Evolutionary conservation across 2,329 filamentous ascomycete species (phyloP).

Genomic region (Colletotrichum cuscutae): DNA sequence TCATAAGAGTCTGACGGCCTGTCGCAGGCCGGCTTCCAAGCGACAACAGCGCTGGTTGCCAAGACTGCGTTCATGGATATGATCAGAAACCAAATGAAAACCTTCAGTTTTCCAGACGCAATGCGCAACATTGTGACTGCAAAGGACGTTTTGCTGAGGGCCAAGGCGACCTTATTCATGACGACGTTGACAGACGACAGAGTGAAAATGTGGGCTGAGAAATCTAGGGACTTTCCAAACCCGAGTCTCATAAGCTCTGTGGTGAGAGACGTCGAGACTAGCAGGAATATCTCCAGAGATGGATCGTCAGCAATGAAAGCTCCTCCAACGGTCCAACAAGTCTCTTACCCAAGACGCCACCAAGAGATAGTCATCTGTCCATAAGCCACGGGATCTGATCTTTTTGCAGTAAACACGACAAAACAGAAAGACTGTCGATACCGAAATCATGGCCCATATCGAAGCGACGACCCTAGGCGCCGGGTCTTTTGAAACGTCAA

Average conservation of each 20-base stretch:
- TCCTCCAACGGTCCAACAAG: neutral
- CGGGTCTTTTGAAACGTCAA: conserved; percentile 20
- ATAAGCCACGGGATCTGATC: conserved; percentile 30
- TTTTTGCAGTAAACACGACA: conserved; percentile 39
- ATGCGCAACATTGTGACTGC: conserved; percentile 43
- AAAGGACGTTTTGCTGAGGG: conserved; percentile 43
- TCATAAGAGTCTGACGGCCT: conserved; percentile 8
- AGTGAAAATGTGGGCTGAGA: conserved; percentile 14
- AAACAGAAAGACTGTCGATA: conserved; percentile 28
- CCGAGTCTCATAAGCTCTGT: conserved; percentile 32
- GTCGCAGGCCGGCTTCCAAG: conserved; percentile 16
- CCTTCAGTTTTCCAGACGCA: conserved; percentile 33
- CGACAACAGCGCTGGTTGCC: conserved; percentile 2
- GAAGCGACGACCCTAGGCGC: conserved; percentile 21
- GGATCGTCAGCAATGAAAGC: neutral
- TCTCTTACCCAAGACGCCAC: conserved; percentile 33
- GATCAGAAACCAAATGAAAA: conserved; percentile 41
- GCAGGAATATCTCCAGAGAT: conserved; percentile 5
- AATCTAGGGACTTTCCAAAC: conserved; percentile 16
- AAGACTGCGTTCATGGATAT: conserved; percentile 36
- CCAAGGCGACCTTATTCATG: conserved; percentile 19
- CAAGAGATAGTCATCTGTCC: conserved; percentile 40
- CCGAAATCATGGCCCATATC: conserved; percentile 32
- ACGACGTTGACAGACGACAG: conserved; percentile 21
- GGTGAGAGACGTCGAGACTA: conserved; percentile 12